Evolutionary conservation across 768 basidiomycete species (phyloP), one percentile per base, ranked within the genome.

Genomic region (Kwoniella dendrophila): DNA sequence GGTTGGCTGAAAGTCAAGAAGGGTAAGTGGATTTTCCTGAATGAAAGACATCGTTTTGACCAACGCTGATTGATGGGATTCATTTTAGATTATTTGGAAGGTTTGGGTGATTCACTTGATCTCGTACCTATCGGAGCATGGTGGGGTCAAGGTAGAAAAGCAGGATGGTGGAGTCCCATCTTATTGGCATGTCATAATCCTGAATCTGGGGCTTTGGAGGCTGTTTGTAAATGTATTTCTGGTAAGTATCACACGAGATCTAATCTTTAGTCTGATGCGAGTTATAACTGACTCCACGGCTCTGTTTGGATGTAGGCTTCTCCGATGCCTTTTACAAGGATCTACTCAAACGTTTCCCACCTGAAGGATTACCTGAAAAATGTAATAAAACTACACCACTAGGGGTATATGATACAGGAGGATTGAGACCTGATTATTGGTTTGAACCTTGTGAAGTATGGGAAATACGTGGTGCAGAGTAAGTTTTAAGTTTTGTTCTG

Each of bases 1-100:
- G 87, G 89, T 2, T 95, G 93, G 93, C 75, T 94, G 58, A 93
- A 94, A 76, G 80, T 95, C 44, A 96, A 96, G 80, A 92, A 90
- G 73, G 73, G 71, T 70, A 41, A 54, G 63, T 59, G 4, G 16
- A 22, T 18, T 11, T 10, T 56, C 24, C 32, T 12, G 26, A 12
- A 52, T 24, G 29, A 45, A n/a, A 14, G 18, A 41, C 16, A 12
- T 18, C 30, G 6, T 22, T 26, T 8, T 36, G 32, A 27, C 24
- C 56, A 58, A 49, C 20, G 50, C 41, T 54, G 44, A 59, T 33
- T 6, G 14, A 22, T 24, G 30, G 4, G 12, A 34, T 10, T 14
- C 14, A 16, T 11, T 22, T 11, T 34, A 76, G 93, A 95, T 75
- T 96, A 94, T 75, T 87, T 93, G 22, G 83, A 84, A 27, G 87